These are phyloP conservation scores for Heterobasidion occidentale DNA, from an alignment of 1,284 basidiomycete species.

Conservation along the genomic window DNA sequence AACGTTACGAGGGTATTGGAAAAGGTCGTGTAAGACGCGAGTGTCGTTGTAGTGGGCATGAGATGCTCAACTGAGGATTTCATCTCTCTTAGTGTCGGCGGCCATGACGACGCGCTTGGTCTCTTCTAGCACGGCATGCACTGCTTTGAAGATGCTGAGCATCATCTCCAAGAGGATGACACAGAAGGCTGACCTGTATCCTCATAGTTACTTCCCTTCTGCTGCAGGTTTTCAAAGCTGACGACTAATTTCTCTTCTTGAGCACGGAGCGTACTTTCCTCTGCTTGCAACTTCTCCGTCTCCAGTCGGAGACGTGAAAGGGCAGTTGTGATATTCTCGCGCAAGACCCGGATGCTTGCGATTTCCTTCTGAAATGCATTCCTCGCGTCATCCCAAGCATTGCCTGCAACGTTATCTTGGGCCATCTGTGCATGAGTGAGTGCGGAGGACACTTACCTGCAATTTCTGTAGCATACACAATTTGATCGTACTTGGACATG, in stretches of 20 bases:
- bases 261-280: constrained; percentile 44
- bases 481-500: constrained; percentile 45
- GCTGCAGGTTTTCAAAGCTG: constrained; percentile 47
- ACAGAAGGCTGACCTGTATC: constrained; percentile 37
- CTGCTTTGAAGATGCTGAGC: constrained; percentile 22
- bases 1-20: neutral
- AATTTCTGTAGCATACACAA: constrained; percentile 43
- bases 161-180: neutral
- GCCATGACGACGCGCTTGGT: constrained; percentile 40
- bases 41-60: neutral
- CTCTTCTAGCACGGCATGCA: constrained; percentile 50
- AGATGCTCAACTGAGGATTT: constrained; percentile 7
- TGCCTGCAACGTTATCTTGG: constrained; percentile 22
- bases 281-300: constrained; percentile 45
- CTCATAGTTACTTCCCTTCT: constrained; percentile 47
- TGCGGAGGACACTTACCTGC: constrained; percentile 33
- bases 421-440: too few relatives aligned
- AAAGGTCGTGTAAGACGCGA: constrained; percentile 1
- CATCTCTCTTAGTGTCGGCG: constrained; percentile 36
- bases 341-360: constrained; percentile 43
- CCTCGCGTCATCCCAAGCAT: constrained; percentile 50
- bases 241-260: constrained; percentile 45
- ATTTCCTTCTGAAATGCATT: constrained; percentile 53
- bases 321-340: constrained; percentile 45
- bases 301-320: constrained; percentile 45